Conservation (phyloP, 257 asterid genomes). For the Primulina eburnea region DNA sequence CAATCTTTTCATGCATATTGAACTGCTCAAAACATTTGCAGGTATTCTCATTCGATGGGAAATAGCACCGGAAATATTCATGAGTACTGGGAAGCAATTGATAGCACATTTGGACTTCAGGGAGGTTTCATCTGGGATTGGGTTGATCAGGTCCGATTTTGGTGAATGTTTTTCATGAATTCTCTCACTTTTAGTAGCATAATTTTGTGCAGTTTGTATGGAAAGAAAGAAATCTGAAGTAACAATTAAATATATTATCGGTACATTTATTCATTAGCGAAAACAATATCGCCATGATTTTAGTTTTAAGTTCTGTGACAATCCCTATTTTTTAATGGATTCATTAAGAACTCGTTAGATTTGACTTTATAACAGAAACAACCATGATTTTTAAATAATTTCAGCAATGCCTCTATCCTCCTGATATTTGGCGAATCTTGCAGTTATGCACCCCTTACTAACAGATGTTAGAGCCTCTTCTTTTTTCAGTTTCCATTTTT, state of each 20-base stretch:
- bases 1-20: constrained; percentile 29
- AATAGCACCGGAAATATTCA: constrained; percentile 93
- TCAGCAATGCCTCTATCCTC: no score
- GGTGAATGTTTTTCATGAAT: neutral
- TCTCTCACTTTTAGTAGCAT: neutral
- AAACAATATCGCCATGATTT: neutral
- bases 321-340: neutral
- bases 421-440: no score
- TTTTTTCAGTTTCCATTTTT: no score
- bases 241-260: no score
- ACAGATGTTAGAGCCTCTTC: neutral
- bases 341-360: no score
- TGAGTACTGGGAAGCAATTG: constrained; percentile 99
- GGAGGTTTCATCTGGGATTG: constrained; percentile 99
- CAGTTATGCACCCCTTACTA: neutral
- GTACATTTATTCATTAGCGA: neutral
- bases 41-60: constrained; percentile 97
- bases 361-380: no score
- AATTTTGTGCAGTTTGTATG: neutral
- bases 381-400: no score
- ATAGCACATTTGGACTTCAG: constrained; percentile 92
- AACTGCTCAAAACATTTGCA: constrained; percentile 31
- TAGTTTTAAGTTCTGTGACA: neutral
- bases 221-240: neutral
- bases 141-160: constrained; percentile 86